phyloP scores from a whole-genome alignment of 805 yeast genomes.

The Metschnikowia matae region DNA sequence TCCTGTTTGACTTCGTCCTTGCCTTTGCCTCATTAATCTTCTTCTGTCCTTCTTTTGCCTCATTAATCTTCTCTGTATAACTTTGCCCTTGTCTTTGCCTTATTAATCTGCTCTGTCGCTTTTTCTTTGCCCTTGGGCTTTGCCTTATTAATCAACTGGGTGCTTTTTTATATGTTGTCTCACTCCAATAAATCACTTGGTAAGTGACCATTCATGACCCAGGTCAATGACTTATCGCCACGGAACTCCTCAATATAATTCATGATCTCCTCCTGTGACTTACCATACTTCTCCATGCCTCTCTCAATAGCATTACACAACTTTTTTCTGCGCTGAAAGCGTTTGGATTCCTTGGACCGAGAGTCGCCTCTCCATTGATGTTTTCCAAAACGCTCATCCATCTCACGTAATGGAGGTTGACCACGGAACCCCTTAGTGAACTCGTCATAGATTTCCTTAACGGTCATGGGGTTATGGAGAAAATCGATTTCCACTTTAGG shows the following conservation, averaged over 20 bases:
- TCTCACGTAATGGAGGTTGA: conserved; percentile 39
- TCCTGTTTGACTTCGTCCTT: no score
- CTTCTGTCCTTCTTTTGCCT: no score
- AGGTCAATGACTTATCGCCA: conserved; percentile 40
- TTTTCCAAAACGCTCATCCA: conserved; percentile 42
- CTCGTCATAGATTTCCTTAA: conserved; percentile 42
- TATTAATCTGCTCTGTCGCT: no score
- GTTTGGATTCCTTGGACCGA: conserved; percentile 40
- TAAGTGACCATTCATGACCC: conserved; percentile 46
- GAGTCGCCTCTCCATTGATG: conserved; percentile 46
- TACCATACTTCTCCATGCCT: conserved; percentile 38
- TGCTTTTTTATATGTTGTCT: no score
- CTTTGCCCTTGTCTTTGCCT: no score
- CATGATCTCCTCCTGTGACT: conserved; percentile 39
- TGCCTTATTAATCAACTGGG: not conserved
- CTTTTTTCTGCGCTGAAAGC: conserved; percentile 42
- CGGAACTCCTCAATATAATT: conserved; percentile 39
- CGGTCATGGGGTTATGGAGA: conserved; percentile 43
- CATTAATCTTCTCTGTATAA: no score
- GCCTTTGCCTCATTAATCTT: no score
- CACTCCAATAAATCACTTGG: conserved; percentile 29
- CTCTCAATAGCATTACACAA: conserved; percentile 41
- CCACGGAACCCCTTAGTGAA: conserved; percentile 43
- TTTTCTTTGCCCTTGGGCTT: no score
- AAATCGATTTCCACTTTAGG: conserved; percentile 39